phyloP scores from a whole-genome alignment of 2,329 filamentous ascomycete genomes.

The Phaeomoniella chlamydospora region DNA sequence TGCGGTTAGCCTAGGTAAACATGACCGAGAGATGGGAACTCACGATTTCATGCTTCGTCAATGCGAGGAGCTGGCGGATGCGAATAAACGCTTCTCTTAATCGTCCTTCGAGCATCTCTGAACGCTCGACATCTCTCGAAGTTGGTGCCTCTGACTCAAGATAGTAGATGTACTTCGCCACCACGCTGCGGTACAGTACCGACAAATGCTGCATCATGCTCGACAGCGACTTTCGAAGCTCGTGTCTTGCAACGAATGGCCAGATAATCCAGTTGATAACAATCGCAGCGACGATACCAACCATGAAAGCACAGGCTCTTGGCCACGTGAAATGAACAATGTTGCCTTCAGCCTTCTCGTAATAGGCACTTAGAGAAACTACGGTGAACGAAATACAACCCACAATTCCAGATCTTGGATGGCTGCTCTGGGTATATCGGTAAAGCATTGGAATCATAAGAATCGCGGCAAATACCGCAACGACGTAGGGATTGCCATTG shows the following conservation, averaged over 20 bases:
- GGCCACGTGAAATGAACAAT: conserved; percentile 28
- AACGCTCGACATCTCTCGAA: conserved; percentile 34
- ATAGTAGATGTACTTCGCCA: conserved; percentile 46
- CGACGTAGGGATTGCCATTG: conserved; percentile 38
- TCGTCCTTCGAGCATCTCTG: conserved; percentile 44
- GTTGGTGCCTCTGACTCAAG: conserved; percentile 38
- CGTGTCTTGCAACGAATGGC: conserved; percentile 47
- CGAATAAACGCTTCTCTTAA: conserved; percentile 46
- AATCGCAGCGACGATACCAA: conserved; percentile 39
- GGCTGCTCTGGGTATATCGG: conserved; percentile 38
- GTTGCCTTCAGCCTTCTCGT: conserved; percentile 13
- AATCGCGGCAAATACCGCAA: conserved; percentile 38
- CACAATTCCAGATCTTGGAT: conserved; percentile 41
- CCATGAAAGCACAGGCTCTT: conserved; percentile 35
- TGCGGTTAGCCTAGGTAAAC: neutral
- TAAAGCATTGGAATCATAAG: conserved; percentile 49
- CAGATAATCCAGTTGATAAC: conserved; percentile 45
- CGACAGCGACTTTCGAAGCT: conserved; percentile 40
- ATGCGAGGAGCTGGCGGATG: conserved; percentile 39
- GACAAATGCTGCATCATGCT: conserved; percentile 44
- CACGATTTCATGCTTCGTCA: conserved; percentile 42
- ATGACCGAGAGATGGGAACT: conserved; percentile 2
- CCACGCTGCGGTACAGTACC: conserved; percentile 38
- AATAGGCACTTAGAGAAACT: conserved; percentile 24
- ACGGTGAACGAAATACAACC: conserved; percentile 44